phyloP scores from a whole-genome alignment of 2,329 filamentous ascomycete genomes.

The Rutstroemia sp. region DNA sequence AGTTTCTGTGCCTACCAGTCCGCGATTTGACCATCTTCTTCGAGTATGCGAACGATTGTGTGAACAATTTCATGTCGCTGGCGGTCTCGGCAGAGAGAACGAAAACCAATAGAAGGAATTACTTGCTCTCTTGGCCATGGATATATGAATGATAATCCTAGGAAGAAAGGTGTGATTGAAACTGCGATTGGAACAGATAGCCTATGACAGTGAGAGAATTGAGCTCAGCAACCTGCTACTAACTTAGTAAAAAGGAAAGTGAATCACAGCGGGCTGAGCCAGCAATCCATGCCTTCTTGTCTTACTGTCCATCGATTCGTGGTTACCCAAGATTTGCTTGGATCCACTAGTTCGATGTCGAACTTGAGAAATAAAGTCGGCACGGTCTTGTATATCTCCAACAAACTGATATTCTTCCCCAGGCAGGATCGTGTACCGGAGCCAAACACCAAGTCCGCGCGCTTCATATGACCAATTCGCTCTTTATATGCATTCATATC shows the following conservation, averaged over 20 bases:
- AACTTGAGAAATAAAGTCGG: slow-evolving; percentile 54
- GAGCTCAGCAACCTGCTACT: neutral
- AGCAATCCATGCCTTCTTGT: neutral
- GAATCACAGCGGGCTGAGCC: neutral
- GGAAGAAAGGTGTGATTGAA: neutral
- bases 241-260: neutral
- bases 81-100: neutral
- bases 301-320: neutral
- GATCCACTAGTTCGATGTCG: neutral
- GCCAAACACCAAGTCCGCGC: slow-evolving; percentile 26
- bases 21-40: too few species aligned
- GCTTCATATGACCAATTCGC: slow-evolving; percentile 25
- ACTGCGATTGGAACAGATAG: neutral
- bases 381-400: slow-evolving; percentile 55
- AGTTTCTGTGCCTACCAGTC: too few species aligned
- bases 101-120: neutral
- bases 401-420: slow-evolving; percentile 50
- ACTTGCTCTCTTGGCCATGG: neutral
- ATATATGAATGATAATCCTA: neutral
- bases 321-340: neutral
- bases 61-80: neutral
- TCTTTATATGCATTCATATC: neutral
- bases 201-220: neutral
- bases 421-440: slow-evolving; percentile 33
- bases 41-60: too few species aligned